A percentile compares a stretch with the other conserved stretches of the same genome.
Conservation (phyloP, 1,284 basidiomycete species). For the Clitocybe nebularis region DNA sequence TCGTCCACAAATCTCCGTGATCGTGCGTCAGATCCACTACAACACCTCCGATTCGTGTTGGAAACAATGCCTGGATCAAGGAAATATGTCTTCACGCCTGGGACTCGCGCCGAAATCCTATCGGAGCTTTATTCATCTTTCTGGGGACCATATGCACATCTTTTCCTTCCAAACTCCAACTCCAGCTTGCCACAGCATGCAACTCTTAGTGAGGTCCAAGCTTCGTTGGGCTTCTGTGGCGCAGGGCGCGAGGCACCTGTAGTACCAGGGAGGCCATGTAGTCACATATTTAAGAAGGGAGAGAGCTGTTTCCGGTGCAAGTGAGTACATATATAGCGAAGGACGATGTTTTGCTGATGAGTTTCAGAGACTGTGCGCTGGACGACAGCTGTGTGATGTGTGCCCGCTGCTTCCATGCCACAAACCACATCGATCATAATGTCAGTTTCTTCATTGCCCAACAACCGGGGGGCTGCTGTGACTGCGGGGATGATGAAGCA, state of each 20-base stretch:
- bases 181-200: constrained; percentile 55
- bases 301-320: constrained; percentile 90
- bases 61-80: constrained; percentile 75
- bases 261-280: constrained; percentile 65
- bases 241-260: constrained; percentile 55
- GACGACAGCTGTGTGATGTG: constrained; percentile 90
- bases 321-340: constrained; percentile 54
- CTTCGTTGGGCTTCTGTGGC: constrained; percentile 47
- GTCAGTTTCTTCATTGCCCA: constrained; percentile 89
- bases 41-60: constrained; percentile 66
- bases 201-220: constrained; percentile 66
- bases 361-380: constrained; percentile 79
- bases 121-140: constrained; percentile 75
- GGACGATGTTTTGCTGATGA: too few species aligned
- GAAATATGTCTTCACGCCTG: constrained; percentile 69
- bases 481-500: constrained; percentile 87
- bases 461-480: constrained; percentile 88
- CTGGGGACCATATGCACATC: constrained; percentile 67
- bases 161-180: constrained; percentile 65
- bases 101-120: constrained; percentile 72
- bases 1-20: constrained; percentile 49
- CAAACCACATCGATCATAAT: constrained; percentile 81
- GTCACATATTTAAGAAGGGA: constrained; percentile 77
- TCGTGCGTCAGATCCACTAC: constrained; percentile 51
- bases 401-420: constrained; percentile 81